Conservation (phyloP, 2,329 filamentous ascomycete species). For the Penicillium oxalicum region DNA sequence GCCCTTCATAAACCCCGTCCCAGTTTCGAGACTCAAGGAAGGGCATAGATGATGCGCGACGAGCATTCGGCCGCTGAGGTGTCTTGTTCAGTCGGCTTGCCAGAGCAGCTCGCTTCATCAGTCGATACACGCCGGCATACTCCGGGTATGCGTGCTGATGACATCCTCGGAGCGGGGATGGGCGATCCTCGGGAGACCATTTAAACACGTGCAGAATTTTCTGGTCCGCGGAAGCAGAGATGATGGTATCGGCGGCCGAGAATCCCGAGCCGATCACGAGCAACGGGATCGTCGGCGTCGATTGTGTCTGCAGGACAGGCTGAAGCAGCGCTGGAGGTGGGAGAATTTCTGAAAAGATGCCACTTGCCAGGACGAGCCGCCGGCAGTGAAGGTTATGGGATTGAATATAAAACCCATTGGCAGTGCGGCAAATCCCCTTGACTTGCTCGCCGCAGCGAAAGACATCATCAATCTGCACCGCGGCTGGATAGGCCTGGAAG, state of each 20-base stretch:
- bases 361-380: constrained; percentile 54
- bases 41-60: constrained; percentile 37
- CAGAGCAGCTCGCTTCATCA: constrained; percentile 51
- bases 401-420: constrained; percentile 45
- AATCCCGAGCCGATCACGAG: constrained; percentile 58
- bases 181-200: constrained; percentile 52
- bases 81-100: constrained; percentile 12
- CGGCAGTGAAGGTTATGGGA: constrained; percentile 51
- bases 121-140: constrained; percentile 54
- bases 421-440: constrained; percentile 40
- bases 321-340: constrained; percentile 46
- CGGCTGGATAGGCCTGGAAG: constrained; percentile 48
- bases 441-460: constrained; percentile 42
- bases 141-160: constrained; percentile 58
- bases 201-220: constrained; percentile 55
- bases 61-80: constrained; percentile 23
- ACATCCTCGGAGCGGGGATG: constrained; percentile 53
- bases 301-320: constrained; percentile 37
- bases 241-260: constrained; percentile 56
- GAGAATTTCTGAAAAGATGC: constrained; percentile 52
- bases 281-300: constrained; percentile 35
- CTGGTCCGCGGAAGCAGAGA: constrained; percentile 41
- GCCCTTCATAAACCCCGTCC: constrained; percentile 49
- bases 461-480: constrained; percentile 47
- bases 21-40: constrained; percentile 47